A percentile compares a stretch with the other conserved stretches of the same genome.
These are phyloP conservation scores for Purpureocillium takamizusanense DNA, from an alignment of 2,329 filamentous ascomycete species.

Conservation along the genomic window DNA sequence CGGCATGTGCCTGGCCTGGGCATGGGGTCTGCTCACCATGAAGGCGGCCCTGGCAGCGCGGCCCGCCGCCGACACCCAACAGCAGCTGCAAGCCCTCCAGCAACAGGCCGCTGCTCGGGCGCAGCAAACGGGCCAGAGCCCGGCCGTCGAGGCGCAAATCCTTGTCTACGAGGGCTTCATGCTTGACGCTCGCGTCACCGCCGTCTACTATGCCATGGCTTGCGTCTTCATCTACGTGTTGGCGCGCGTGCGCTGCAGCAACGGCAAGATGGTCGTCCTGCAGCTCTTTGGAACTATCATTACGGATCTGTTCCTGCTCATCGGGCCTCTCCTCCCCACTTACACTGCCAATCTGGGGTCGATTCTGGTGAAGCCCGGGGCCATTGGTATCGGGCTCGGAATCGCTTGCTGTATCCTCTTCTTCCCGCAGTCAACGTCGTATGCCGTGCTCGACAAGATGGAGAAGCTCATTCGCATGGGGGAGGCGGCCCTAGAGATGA, in stretches of 20 bases:
- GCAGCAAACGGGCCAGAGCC: constrained; percentile 12
- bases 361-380: constrained; percentile 33
- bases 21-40: constrained; percentile 39
- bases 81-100: constrained; percentile 22
- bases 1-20: constrained; percentile 38
- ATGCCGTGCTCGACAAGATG: constrained; percentile 26
- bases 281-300: constrained; percentile 39
- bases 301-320: constrained; percentile 33
- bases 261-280: constrained; percentile 33
- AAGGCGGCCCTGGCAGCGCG: constrained; percentile 35
- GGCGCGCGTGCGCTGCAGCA: constrained; percentile 32
- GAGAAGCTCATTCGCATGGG: constrained; percentile 21
- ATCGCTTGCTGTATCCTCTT: constrained; percentile 32
- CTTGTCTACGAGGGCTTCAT: constrained; percentile 34
- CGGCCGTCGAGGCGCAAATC: constrained; percentile 18
- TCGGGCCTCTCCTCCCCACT: constrained; percentile 29
- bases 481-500: constrained; percentile 20
- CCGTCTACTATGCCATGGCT: constrained; percentile 25
- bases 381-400: constrained; percentile 35
- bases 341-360: constrained; percentile 29
- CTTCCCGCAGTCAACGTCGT: constrained; percentile 40
- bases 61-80: constrained; percentile 26
- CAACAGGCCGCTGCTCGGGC: constrained; percentile 24
- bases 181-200: constrained; percentile 36
- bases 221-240: constrained; percentile 33